Percentiles rank a stretch among this genome's conserved stretches.
phyloP scores from a whole-genome alignment of 306 rosid genomes.

The Spatholobus suberectus region DNA sequence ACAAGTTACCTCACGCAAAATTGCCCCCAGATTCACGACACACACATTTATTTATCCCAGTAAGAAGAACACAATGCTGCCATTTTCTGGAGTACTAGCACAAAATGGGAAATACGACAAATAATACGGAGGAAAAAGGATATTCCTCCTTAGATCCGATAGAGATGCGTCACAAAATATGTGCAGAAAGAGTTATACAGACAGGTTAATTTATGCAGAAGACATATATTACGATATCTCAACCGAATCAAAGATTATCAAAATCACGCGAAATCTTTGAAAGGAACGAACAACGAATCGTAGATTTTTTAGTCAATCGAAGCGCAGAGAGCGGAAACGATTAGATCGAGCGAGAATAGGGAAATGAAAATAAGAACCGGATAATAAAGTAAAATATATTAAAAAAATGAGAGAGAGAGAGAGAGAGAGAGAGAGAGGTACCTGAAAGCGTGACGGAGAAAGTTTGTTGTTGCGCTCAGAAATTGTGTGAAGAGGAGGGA shows the following conservation, averaged over 20 bases:
- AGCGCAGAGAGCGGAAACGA: not conserved
- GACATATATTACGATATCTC: not conserved
- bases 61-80: not conserved
- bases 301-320: not conserved
- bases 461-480: no score
- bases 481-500: conserved; percentile 12
- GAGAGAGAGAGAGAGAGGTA: not conserved
- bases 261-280: not conserved
- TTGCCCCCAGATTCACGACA: not conserved
- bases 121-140: not conserved
- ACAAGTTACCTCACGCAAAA: not conserved
- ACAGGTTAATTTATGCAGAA: not conserved
- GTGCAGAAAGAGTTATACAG: not conserved
- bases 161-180: not conserved
- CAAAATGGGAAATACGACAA: not conserved
- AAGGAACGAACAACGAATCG: not conserved
- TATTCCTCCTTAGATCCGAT: conserved; percentile 30
- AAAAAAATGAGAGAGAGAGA: not conserved
- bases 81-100: not conserved
- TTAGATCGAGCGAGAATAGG: not conserved
- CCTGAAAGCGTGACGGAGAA: not conserved
- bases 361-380: not conserved
- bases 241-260: not conserved
- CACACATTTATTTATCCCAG: no score
- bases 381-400: not conserved